Percentiles rank a stretch among this genome's conserved stretches.
phyloP scores from a whole-genome alignment of 495 filamentous ascomycete species.

The Terfezia boudieri region DNA sequence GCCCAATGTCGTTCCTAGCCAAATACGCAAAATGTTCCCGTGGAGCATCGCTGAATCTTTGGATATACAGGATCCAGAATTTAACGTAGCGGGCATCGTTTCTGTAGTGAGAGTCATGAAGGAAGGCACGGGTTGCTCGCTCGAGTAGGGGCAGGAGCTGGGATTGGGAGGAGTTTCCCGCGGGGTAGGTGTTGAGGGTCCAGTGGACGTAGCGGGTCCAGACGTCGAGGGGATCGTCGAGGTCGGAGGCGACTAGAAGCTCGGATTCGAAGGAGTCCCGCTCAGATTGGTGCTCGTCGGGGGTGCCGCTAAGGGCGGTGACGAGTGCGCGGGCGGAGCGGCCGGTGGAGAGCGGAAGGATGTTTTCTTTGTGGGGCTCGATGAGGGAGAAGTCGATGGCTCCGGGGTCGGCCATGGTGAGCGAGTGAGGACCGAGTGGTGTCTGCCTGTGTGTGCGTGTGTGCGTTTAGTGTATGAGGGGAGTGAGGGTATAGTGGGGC shows the following conservation, averaged over 20 bases:
- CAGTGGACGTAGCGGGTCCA: constrained; percentile 94
- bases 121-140: constrained; percentile 72
- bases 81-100: constrained; percentile 87
- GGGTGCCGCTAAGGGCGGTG: constrained; percentile 29
- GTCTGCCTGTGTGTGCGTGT: too few relatives aligned
- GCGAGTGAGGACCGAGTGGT: too few relatives aligned
- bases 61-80: constrained; percentile 83
- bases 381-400: constrained; percentile 81
- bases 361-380: constrained; percentile 92
- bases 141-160: constrained; percentile 76
- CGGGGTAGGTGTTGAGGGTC: constrained; percentile 86
- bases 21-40: constrained; percentile 83
- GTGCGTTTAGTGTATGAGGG: too few relatives aligned
- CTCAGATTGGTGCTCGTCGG: constrained; percentile 50
- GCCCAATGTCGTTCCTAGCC: constrained; percentile 68
- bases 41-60: constrained; percentile 75
- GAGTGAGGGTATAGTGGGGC: too few relatives aligned
- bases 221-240: constrained; percentile 84
- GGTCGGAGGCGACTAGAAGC: constrained; percentile 50
- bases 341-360: constrained; percentile 75
- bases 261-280: constrained; percentile 74
- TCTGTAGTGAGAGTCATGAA: constrained; percentile 64
- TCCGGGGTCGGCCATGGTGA: constrained; percentile 8
- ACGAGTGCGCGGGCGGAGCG: constrained; percentile 76
- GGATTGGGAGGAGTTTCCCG: constrained; percentile 80